phyloP scores from a whole-genome alignment of 2,329 filamentous ascomycete species.

The Ascochyta pisi region DNA sequence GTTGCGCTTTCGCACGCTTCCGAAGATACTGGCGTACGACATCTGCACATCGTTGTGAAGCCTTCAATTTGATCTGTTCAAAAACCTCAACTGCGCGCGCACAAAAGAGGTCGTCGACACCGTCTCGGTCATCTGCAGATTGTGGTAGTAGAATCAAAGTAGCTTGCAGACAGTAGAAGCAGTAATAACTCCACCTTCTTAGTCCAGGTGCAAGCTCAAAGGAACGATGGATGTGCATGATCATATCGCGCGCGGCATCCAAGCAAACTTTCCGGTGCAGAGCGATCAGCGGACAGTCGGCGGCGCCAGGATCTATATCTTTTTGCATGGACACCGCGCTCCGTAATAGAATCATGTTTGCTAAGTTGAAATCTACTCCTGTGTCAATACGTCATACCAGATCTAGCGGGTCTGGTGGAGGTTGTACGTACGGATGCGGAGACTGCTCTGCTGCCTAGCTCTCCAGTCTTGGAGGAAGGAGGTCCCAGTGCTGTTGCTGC shows the following conservation, averaged over 20 bases:
- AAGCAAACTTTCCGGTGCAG: neutral
- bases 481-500: neutral
- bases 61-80: constrained; percentile 1
- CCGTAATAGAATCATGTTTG: neutral
- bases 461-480: neutral
- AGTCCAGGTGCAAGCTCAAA: neutral
- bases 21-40: constrained; percentile 2
- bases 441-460: neutral
- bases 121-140: neutral
- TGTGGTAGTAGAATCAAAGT: neutral
- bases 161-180: constrained; percentile 3
- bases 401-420: neutral
- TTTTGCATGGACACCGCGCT: neutral
- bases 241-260: constrained; percentile 5
- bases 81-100: neutral
- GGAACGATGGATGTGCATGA: neutral
- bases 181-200: constrained; percentile 3
- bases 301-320: neutral
- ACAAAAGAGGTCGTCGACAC: neutral
- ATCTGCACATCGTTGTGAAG: constrained; percentile 1
- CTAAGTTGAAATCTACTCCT: neutral
- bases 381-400: neutral
- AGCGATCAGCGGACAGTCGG: neutral
- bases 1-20: neutral
- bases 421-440: neutral